These are phyloP conservation scores for Penicillium bialowiezense DNA, from an alignment of 495 filamentous ascomycete genomes.

Conservation along the genomic window DNA sequence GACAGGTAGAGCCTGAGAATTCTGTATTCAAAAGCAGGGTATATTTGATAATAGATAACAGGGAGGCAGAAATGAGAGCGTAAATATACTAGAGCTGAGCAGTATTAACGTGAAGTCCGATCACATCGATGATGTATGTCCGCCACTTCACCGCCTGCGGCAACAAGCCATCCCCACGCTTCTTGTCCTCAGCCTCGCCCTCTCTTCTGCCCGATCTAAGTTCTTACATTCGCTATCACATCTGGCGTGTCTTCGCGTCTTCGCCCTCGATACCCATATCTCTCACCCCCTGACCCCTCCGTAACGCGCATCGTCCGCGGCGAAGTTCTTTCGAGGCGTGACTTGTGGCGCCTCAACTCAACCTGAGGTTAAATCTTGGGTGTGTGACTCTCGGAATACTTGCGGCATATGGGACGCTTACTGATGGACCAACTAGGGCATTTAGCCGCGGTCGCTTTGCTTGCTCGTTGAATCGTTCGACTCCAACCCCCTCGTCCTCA, in stretches of 20 bases:
- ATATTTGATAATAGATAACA: too few relatives aligned
- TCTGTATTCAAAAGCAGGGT: too few relatives aligned
- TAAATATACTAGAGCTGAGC: too few relatives aligned
- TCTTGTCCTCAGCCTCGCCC: conserved; percentile 30
- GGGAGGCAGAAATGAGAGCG: too few relatives aligned
- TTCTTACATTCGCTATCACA: conserved; percentile 7
- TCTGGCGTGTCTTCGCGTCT: not conserved
- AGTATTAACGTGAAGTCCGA: too few relatives aligned
- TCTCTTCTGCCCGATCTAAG: conserved; percentile 13
- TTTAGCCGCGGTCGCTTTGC: conserved; percentile 2
- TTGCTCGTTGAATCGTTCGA: not conserved
- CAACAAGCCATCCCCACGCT: conserved; percentile 25
- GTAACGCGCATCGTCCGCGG: not conserved
- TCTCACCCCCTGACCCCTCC: not conserved
- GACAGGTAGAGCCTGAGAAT: too few relatives aligned
- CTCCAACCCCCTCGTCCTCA: conserved; percentile 17
- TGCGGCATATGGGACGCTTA: not conserved
- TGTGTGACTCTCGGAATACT: not conserved
- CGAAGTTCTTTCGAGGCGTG: conserved; percentile 9
- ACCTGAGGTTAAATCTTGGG: conserved; percentile 2
- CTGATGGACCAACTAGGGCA: not conserved
- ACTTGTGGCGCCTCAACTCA: conserved; percentile 21
- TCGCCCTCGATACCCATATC: not conserved
- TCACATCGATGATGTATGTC: conserved; percentile 9
- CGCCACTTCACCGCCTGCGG: conserved; percentile 34